Evolutionary conservation across 768 basidiomycete species (phyloP), one percentile per base, ranked within the genome.

Genomic region (Mycena amicta): DNA sequence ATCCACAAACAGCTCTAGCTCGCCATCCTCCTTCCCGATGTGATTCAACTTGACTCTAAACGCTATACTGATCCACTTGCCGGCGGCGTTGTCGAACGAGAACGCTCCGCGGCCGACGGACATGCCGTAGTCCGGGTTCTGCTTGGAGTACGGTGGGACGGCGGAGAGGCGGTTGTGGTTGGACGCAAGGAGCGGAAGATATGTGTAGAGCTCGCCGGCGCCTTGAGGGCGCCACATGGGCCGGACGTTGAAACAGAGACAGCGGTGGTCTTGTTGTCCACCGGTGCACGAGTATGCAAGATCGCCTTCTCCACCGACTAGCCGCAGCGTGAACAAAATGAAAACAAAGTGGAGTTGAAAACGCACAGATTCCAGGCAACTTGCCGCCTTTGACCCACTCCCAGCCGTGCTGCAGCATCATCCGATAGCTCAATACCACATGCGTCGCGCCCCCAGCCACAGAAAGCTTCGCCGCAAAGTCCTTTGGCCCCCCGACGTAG

Each of bases 311-410:
- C 86, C 86, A 4, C 86, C 86, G 61, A 80, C 85, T 45, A 27
- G 31, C 20, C 25, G 52, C 26, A 8, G 16, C 51, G 46, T 39
- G 5, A 30, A 45, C 55, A 29, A n/a, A 25, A 51, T 46, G 31
- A 37, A n/a, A n/a, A n/a, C n/a, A 54, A 18, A n/a, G 40, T 12
- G 6, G 8, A n/a, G 25, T 5, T 12, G 23, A 33, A n/a, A 6
- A 76, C 88, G 65, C 61, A 85, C 86, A 88, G 16, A 88, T 71
- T 12, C 90, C 90, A 29, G 90, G 89, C 16, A 91, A 74, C 66
- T 92, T 92, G 1, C 90, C 90, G 27, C 90, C 90, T 64, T 85
- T 86, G n/a, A 74, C 77, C 80, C 84, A 91, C 33, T 83, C 79
- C 80, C 86, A 91, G 1, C 76, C 85, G 0, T 74, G 67, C 56